These are phyloP conservation scores for Globisporangium cystogenes DNA, from an alignment of 352 stramenopile genomes.

Conservation along the genomic window DNA sequence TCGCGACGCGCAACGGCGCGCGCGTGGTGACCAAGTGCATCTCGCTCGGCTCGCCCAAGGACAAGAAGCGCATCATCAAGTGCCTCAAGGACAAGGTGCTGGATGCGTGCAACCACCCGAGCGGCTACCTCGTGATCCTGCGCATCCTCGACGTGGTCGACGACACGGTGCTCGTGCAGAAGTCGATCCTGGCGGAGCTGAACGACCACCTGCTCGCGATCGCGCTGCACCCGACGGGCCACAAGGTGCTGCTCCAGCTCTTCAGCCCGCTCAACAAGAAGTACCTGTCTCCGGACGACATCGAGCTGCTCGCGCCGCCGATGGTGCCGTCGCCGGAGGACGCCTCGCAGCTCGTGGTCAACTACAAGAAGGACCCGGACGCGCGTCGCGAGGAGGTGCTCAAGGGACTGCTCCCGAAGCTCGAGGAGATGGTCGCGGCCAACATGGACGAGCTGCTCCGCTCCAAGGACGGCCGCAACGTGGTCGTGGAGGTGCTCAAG, in stretches of 20 bases:
- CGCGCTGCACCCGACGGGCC: constrained; percentile 63
- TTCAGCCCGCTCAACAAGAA: constrained; percentile 77
- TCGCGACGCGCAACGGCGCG: constrained; percentile 85
- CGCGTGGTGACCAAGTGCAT: constrained; percentile 85
- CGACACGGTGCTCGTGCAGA: constrained; percentile 89
- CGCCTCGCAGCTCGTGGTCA: constrained; percentile 51
- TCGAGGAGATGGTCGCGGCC: constrained; percentile 70
- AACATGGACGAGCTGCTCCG: constrained; percentile 62
- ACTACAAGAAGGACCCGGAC: constrained; percentile 87
- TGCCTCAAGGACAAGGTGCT: constrained; percentile 88
- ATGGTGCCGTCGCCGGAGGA: constrained; percentile 69
- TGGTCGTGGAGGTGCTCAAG: constrained; percentile 80
- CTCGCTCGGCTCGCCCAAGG: constrained; percentile 78
- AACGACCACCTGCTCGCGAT: constrained; percentile 72
- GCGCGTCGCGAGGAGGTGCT: constrained; percentile 70
- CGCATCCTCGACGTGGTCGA: constrained; percentile 88
- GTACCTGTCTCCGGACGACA: constrained; percentile 78
- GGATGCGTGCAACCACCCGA: constrained; percentile 86
- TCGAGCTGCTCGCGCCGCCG: constrained; percentile 61
- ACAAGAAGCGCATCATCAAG: constrained; percentile 91
- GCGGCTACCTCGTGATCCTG: constrained; percentile 88
- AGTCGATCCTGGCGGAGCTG: constrained; percentile 79
- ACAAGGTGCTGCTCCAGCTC: constrained; percentile 78
- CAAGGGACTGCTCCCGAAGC: constrained; percentile 70
- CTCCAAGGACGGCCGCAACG: constrained; percentile 75